phyloP scores from a whole-genome alignment of 352 stramenopile genomes.

The Thalassiosira ordinaria region DNA sequence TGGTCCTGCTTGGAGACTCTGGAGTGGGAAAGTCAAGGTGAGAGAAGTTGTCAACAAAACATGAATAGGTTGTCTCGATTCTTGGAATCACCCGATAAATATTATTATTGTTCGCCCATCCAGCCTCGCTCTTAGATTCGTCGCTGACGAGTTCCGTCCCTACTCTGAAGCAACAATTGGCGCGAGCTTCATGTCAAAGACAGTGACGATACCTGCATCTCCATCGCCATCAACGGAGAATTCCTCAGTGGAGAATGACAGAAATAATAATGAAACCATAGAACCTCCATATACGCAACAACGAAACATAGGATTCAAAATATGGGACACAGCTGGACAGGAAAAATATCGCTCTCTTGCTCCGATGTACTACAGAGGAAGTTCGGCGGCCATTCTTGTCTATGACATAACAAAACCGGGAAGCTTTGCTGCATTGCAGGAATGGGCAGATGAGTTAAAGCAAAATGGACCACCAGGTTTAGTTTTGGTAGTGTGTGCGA shows the following conservation, averaged over 20 bases:
- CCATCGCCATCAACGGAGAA: no score
- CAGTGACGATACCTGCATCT: slow-evolving; percentile 65
- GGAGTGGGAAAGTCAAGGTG: background rate
- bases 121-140: no score
- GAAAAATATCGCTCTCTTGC: slow-evolving; percentile 94
- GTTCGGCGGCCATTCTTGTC: slow-evolving; percentile 90
- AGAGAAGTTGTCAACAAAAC: no score
- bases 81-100: no score
- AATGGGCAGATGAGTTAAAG: slow-evolving; percentile 89
- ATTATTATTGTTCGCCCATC: no score
- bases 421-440: slow-evolving; percentile 92
- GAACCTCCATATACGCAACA: slow-evolving; percentile 13
- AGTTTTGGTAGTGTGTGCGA: slow-evolving; percentile 56
- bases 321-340: slow-evolving; percentile 98
- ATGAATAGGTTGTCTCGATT: no score
- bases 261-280: background rate
- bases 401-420: slow-evolving; percentile 92
- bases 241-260: slow-evolving; percentile 2
- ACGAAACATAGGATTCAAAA: slow-evolving; percentile 88
- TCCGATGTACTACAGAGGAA: slow-evolving; percentile 90
- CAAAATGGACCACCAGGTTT: slow-evolving; percentile 86
- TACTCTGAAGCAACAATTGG: slow-evolving; percentile 97
- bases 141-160: slow-evolving; percentile 95
- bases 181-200: slow-evolving; percentile 97
- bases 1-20: background rate